Evolutionary conservation across 2,329 filamentous ascomycete genomes (phyloP), one percentile per base, ranked within the genome.

Genomic region (Pseudofabraea citricarpa): DNA sequence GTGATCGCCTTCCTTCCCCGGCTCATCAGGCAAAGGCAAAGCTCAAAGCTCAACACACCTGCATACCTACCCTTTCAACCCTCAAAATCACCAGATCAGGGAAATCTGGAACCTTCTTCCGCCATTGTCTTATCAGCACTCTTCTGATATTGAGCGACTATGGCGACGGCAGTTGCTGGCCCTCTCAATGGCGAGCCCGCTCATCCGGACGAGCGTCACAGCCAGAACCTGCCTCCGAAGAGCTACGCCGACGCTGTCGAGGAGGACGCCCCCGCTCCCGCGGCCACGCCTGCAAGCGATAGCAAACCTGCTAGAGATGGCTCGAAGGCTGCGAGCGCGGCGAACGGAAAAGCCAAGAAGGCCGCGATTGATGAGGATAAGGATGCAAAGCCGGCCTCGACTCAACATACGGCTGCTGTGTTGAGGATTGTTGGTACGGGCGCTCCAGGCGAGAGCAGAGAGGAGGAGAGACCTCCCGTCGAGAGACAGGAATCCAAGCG

Each of bases 171-270:
- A 6, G 16, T 38, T 20, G 31, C 36, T 7, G 15, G 26, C 13
- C 35, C 26, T 33, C 49, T 51, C 27, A 56, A 52, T 41, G 31
- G 56, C 6, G 61, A 64, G 47, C 60, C 64, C 21, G 56, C 63
- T 20, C 29, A 53, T 10, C 56, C 60, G 10, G 50, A 56, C 40
- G 61, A 60, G 31, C 60, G 60, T 44, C 49, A 58, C 46, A 54
- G 60, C 42, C 46, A 59, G 21, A 43, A 61, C 32, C 55, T 65
- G 7, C 55, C 60, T 29, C 67, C 51, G 12, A 70, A 68, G 48
- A 66, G 62, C 20, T 68, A 67, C 44, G 64, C 61, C 36, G 62
- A 63, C 50, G 66, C 56, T 22, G 56, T 52, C 4, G 54, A 61
- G 41, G 49, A 57, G 38, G 45, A 46, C 15, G 35, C 49, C 36